These are phyloP conservation scores for Lachnellula subtilissima DNA, from an alignment of 2,329 filamentous ascomycete genomes.

Conservation along the genomic window DNA sequence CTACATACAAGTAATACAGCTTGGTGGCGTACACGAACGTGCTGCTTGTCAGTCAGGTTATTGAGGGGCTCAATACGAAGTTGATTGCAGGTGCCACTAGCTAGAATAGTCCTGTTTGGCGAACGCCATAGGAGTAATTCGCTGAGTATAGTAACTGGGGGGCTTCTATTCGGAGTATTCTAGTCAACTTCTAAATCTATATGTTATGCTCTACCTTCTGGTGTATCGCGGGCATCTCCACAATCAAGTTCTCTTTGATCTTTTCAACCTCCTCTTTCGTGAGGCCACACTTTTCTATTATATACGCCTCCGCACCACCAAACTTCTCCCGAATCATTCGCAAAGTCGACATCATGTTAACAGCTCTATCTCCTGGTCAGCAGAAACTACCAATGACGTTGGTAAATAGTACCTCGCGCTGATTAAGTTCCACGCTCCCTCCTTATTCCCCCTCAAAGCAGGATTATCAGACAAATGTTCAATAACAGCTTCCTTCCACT, in stretches of 20 bases:
- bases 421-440: slow-evolving; percentile 41
- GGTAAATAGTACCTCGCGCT: slow-evolving; percentile 29
- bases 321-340: slow-evolving; percentile 54
- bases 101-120: slow-evolving; percentile 20
- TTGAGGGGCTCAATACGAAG: slow-evolving; percentile 12
- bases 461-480: slow-evolving; percentile 46
- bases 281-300: slow-evolving; percentile 54
- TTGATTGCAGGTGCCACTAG: slow-evolving; percentile 12
- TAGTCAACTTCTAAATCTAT: slow-evolving; percentile 5
- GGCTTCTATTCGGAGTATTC: neutral
- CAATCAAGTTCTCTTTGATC: slow-evolving; percentile 47
- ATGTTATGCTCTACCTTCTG: slow-evolving; percentile 5
- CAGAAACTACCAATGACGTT: neutral
- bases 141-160: neutral
- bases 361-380: slow-evolving; percentile 31
- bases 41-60: slow-evolving; percentile 15
- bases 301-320: slow-evolving; percentile 60
- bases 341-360: slow-evolving; percentile 47
- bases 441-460: slow-evolving; percentile 37
- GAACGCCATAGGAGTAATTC: neutral
- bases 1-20: slow-evolving; percentile 33
- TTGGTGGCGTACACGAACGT: slow-evolving; percentile 22
- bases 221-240: slow-evolving; percentile 21
- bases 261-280: slow-evolving; percentile 48
- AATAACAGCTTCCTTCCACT: slow-evolving; percentile 49